Evolutionary conservation across 495 filamentous ascomycete species (phyloP), one percentile per base, ranked within the genome.

Genomic region (Penicillium flavigenum): DNA sequence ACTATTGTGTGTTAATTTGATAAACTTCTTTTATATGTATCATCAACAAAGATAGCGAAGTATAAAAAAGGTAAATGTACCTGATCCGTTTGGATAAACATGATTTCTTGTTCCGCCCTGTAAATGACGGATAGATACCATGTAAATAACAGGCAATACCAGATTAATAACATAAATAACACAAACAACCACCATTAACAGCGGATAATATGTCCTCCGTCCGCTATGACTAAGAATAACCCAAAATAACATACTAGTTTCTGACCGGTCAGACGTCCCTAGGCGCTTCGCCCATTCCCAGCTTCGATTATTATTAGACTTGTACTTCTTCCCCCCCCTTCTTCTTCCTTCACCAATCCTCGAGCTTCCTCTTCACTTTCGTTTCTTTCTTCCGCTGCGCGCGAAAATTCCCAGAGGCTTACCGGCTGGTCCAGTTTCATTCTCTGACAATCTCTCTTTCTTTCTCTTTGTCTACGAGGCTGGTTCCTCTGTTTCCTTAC

Each of bases 381-480:
- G 63, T 74, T 75, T 70, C 63, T 71, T 64, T 54, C 54, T 67
- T 65, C 75, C 74, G 74, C 72, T 71, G 72, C 69, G 73, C 72
- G 74, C 70, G 65, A 64, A 67, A 57, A 50, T 57, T 27, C 59
- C 52, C 64, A 75, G 68, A 74, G 71, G 63, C 66, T 56, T 63
- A 71, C 62, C 66, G 73, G 75, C 75, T 73, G 75, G 75, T 66
- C 76, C 69, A 73, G 67, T 76, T 66, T 64, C 69, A 59, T 72
- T 72, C 69, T 75, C 64, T 66, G 59, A 66, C 62, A 47, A 51
- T 70, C 68, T 73, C 64, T 67, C 47, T 62, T 48, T 65, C 42
- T 59, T 59, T 57, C 46, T 67, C 57, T 48, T 63, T 64, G 58
- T 64, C 62, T 66, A 70, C 60, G 75, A 76, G 75, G 73, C 75